Base-by-base conservation (phyloP, 2,329 filamentous ascomycete genomes). In the Coleophoma cylindrospora region DNA sequence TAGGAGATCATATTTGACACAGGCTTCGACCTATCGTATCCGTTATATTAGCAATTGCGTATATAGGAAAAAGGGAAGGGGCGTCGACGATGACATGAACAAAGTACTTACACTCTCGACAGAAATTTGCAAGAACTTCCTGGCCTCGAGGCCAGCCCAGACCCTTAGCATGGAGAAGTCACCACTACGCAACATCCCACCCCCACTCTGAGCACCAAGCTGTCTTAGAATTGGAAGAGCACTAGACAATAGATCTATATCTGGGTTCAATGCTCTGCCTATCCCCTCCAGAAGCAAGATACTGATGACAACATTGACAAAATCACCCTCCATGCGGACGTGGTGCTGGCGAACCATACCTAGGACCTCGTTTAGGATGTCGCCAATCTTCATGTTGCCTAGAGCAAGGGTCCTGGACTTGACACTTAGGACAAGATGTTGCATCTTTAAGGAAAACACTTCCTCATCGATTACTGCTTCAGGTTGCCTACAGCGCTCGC, bases 231-330 rank as follows among this genome's bases (percentile, higher is more conserved):
- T 97, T 0, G 94, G 94, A 45, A 99, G 73, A 8, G 91, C 90
- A 63, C 89, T 91, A 63, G 74, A 78, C 57, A 99, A 86, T 12
- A 99, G 74, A 69, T 99, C 94, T 43, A 96, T 74, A 48, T 92
- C 77, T 0, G 94, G 92, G 66, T 97, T 86, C 14, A 99, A 71
- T 52, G 78, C 89, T 54, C 94, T 80, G 0, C 94, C 94, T 62
- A 97, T 99, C 7, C 94, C 94, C 66, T 99, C 94, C 1, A 99
- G 76, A 2, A 99, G 76, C 34, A 99, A 73, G 48, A 97, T 96
- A 52, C 90, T 95, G 51, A 99, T 86, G 32, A 99, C 92, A 4
- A 99, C 94, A 64, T 99, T 99, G 65, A 99, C 91, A 65, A 97
- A 99, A 66, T 99, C 94, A 9, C 94, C 94, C 68, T 99, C 94